Conservation (phyloP, 108 stramenopile genomes). For the Tribonema minus region DNA sequence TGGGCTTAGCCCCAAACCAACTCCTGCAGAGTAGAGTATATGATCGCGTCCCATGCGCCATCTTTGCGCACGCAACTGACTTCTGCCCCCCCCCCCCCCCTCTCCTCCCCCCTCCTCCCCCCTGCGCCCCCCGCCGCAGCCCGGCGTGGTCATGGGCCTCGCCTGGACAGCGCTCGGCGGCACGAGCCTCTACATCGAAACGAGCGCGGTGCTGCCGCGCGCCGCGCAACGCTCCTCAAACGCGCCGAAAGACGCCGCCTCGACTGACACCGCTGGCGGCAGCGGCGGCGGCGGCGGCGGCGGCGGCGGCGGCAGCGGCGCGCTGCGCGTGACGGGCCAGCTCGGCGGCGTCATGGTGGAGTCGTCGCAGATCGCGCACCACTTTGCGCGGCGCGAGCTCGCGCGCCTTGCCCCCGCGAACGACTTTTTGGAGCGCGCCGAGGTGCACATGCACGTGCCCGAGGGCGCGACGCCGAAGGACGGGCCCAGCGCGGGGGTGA, state of each 20-base stretch:
- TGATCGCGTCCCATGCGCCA: too few relatives aligned
- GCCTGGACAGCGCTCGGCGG: conserved; percentile 97
- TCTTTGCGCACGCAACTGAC: too few relatives aligned
- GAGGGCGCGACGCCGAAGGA: conserved; percentile 98
- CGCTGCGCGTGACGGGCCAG: conserved; percentile 73
- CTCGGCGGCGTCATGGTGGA: conserved; percentile 94
- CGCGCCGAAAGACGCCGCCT: neutral
- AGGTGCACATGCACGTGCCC: conserved; percentile 97
- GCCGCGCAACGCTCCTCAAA: neutral
- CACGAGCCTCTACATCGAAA: conserved; percentile 90
- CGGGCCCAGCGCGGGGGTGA: conserved; percentile 87
- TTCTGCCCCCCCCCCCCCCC: too few relatives aligned
- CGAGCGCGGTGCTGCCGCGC: conserved; percentile 57
- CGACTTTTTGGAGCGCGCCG: conserved; percentile 62
- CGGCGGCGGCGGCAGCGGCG: conserved; percentile 17
- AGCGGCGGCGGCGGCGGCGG: neutral
- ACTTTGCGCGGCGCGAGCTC: conserved; percentile 78
- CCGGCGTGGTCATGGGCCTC: conserved; percentile 96
- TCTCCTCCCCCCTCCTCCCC: too few relatives aligned
- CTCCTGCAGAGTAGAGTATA: too few relatives aligned
- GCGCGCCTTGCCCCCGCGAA: conserved; percentile 34
- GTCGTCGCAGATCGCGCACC: conserved; percentile 83
- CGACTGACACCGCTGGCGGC: too few relatives aligned
- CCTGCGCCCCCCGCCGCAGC: too few relatives aligned
- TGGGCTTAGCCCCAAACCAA: too few relatives aligned